Percentiles rank a stretch among this genome's conserved stretches.
These are phyloP conservation scores for Chondrus crispus DNA, from an alignment of 23 red algal genomes.

Conservation along the genomic window DNA sequence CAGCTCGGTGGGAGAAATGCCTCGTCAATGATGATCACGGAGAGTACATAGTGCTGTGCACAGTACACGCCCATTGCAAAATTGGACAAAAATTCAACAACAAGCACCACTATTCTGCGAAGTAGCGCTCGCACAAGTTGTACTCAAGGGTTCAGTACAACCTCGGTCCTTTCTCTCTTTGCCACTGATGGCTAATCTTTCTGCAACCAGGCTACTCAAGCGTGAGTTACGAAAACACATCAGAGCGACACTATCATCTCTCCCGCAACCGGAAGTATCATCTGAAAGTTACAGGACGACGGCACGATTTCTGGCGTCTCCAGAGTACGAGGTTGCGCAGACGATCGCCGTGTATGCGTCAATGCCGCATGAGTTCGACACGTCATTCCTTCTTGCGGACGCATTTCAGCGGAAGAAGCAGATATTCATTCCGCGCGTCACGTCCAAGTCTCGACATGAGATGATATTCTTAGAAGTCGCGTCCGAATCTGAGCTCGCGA, in stretches of 20 bases:
- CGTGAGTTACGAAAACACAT: constrained; percentile 54
- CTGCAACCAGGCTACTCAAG: too few species aligned
- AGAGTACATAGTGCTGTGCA: too few species aligned
- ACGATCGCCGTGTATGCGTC: constrained; percentile 52
- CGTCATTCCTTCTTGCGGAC: constrained; percentile 6
- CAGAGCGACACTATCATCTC: constrained; percentile 3
- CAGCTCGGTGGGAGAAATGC: too few species aligned
- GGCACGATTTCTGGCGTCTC: background rate
- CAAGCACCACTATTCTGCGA: too few species aligned
- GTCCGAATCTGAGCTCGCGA: constrained; percentile 43
- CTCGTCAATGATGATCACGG: too few species aligned
- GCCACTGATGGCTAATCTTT: too few species aligned
- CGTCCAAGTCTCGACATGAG: constrained; percentile 2
- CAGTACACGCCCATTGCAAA: too few species aligned
- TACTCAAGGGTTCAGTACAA: too few species aligned
- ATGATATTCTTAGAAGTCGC: constrained; percentile 22
- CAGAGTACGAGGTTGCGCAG: constrained; percentile 9
- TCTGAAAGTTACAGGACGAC: background rate
- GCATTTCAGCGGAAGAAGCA: constrained; percentile 26
- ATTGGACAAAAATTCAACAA: too few species aligned
- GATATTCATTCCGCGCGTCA: constrained; percentile 52
- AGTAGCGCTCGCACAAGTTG: too few species aligned
- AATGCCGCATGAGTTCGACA: constrained; percentile 60
- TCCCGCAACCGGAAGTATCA: background rate
- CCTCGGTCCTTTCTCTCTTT: too few species aligned